phyloP scores from a whole-genome alignment of 2,329 filamentous ascomycete genomes.

The Endoconidiophora laricicola region DNA sequence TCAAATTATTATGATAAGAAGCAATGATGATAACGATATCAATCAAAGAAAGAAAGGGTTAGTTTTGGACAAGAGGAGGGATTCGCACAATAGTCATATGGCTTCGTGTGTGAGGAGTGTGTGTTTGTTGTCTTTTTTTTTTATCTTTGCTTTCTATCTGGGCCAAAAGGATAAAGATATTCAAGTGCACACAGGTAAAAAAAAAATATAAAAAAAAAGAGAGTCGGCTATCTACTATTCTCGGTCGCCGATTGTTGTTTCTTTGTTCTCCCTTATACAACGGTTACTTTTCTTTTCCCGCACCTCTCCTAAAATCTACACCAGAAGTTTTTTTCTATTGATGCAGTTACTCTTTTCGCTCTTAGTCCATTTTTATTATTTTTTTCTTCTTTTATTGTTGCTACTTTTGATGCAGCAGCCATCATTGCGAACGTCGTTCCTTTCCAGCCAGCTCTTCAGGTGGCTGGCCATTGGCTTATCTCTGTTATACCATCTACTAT shows the following conservation, averaged over 20 bases:
- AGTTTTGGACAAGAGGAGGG: not conserved
- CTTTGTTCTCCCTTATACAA: not conserved
- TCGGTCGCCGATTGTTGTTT: constrained; percentile 5
- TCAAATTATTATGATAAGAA: no score
- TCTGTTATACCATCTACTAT: no score
- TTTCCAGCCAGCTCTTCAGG: no score
- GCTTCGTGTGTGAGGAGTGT: not conserved
- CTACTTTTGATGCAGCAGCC: not conserved
- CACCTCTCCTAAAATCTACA: no score
- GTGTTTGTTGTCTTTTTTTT: constrained; percentile 12
- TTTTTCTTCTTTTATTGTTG: not conserved
- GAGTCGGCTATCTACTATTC: not conserved
- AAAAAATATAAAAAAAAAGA: not conserved
- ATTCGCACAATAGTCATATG: not conserved
- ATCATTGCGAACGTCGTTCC: not conserved
- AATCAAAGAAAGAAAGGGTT: no score
- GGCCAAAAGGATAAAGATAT: no score
- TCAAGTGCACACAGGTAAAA: not conserved
- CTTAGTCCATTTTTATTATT: not conserved
- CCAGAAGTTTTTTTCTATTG: no score
- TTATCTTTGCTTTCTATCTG: constrained; percentile 2
- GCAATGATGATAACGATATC: no score
- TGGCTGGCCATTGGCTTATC: no score
- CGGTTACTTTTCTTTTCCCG: not conserved
- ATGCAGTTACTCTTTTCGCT: no score